phyloP scores from a whole-genome alignment of 192 early-diverging fungal species.

The Backusella australiensis region DNA sequence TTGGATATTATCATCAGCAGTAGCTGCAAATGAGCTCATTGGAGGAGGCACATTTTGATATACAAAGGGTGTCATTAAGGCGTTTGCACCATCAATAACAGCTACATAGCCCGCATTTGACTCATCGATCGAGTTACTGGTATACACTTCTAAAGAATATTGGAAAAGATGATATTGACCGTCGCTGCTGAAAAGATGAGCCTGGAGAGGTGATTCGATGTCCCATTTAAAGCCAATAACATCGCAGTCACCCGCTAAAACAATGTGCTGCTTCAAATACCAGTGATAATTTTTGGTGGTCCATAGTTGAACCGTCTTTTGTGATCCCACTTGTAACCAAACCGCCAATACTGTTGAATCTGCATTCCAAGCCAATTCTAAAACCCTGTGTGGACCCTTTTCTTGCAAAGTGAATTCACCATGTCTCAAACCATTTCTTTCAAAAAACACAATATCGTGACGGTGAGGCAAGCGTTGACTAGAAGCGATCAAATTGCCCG shows the following conservation, averaged over 20 bases:
- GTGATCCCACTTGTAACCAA: constrained; percentile 42
- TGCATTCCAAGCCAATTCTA: constrained; percentile 78
- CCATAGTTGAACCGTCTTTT: constrained; percentile 78
- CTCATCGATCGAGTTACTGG: constrained; percentile 33
- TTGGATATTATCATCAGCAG: constrained; percentile 42
- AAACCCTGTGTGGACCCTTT: constrained; percentile 39
- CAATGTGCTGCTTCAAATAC: constrained; percentile 90
- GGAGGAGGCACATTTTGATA: constrained; percentile 92
- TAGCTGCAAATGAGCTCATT: constrained; percentile 61
- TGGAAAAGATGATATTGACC: constrained; percentile 40
- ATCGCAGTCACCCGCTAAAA: constrained; percentile 35
- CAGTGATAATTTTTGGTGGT: constrained; percentile 94
- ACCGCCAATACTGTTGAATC: constrained; percentile 89
- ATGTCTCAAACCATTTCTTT: constrained; percentile 92
- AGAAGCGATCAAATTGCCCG: constrained; percentile 80
- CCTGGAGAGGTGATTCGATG: constrained; percentile 60
- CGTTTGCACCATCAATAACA: constrained; percentile 72
- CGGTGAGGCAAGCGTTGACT: constrained; percentile 73
- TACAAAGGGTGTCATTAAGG: constrained; percentile 76
- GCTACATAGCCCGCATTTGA: constrained; percentile 59
- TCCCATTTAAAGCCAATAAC: constrained; percentile 77
- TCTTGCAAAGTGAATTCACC: constrained; percentile 86
- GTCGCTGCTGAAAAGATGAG: constrained; percentile 57
- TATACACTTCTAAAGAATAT: constrained; percentile 42
- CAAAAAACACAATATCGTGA: constrained; percentile 92